A percentile compares a stretch with the other conserved stretches of the same genome.
These are phyloP conservation scores for Capsicum chinense DNA, from an alignment of 257 asterid genomes.

Conservation along the genomic window DNA sequence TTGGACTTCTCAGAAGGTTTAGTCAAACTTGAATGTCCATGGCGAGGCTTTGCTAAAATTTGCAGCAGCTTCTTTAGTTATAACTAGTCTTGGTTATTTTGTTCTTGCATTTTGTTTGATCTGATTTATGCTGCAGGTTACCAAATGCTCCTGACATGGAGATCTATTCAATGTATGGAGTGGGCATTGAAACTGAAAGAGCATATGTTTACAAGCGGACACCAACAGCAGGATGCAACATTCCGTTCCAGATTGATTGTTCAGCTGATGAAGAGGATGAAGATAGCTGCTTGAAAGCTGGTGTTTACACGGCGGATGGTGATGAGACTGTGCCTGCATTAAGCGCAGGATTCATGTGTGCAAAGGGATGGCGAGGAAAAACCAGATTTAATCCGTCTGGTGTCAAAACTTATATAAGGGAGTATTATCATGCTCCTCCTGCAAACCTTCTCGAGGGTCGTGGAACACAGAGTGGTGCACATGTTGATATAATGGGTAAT, in stretches of 20 bases:
- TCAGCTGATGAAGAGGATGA: conserved; percentile 57
- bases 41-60: not conserved
- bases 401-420: conserved; percentile 59
- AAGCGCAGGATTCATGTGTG: conserved; percentile 84
- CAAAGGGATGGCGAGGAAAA: conserved; percentile 90
- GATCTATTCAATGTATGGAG: conserved; percentile 72
- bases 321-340: conserved; percentile 82
- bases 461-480: conserved; percentile 91
- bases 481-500: conserved; percentile 91
- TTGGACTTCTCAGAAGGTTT: not conserved
- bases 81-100: not conserved
- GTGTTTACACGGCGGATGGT: conserved; percentile 67
- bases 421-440: conserved; percentile 82
- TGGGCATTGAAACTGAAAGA: conserved; percentile 76
- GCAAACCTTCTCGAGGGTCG: conserved; percentile 77
- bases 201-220: conserved; percentile 66
- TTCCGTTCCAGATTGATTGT: conserved; percentile 75
- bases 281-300: conserved; percentile 60
- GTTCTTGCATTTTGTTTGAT: not conserved
- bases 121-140: conserved; percentile 50
- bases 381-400: conserved; percentile 86
- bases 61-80: conserved; percentile 20
- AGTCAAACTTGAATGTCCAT: conserved; percentile 1
- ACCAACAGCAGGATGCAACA: conserved; percentile 71
- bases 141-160: conserved; percentile 93